Conservation (phyloP, 495 filamentous ascomycete species). For the Cercophora sp. region DNA sequence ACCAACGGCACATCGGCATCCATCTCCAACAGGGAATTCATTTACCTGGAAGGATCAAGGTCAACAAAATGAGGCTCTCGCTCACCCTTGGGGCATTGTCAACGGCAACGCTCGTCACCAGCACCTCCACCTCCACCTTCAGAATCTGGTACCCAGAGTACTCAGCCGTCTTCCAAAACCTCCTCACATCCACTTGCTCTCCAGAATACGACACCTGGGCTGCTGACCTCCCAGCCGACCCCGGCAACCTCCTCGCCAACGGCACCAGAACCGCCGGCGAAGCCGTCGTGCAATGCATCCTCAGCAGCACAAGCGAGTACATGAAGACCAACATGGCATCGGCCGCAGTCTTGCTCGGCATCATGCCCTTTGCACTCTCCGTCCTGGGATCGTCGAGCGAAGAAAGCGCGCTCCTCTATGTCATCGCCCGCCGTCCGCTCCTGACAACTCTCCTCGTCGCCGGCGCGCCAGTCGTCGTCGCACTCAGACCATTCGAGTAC, state of each 20-base stretch:
- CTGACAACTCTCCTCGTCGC: constrained; percentile 19
- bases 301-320: constrained; percentile 21
- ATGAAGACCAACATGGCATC: constrained; percentile 25
- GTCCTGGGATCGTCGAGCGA: constrained; percentile 18
- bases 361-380: constrained; percentile 25
- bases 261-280: constrained; percentile 1
- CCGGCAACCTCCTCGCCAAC: background rate
- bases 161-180: background rate
- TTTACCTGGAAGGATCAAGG: background rate
- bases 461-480: constrained; percentile 19
- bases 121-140: background rate
- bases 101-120: background rate
- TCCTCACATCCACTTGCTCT: background rate
- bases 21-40: background rate
- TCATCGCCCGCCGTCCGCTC: constrained; percentile 17
- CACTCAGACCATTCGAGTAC: constrained; percentile 20
- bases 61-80: background rate
- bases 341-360: constrained; percentile 27
- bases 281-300: constrained; percentile 24
- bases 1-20: background rate
- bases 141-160: constrained; percentile 4
- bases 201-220: constrained; percentile 2
- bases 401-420: constrained; percentile 19
- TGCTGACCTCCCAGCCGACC: background rate
- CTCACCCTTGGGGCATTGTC: background rate